These are phyloP conservation scores for Eucalyptus erythrocorys DNA, from an alignment of 345 rosid species.

Conservation along the genomic window DNA sequence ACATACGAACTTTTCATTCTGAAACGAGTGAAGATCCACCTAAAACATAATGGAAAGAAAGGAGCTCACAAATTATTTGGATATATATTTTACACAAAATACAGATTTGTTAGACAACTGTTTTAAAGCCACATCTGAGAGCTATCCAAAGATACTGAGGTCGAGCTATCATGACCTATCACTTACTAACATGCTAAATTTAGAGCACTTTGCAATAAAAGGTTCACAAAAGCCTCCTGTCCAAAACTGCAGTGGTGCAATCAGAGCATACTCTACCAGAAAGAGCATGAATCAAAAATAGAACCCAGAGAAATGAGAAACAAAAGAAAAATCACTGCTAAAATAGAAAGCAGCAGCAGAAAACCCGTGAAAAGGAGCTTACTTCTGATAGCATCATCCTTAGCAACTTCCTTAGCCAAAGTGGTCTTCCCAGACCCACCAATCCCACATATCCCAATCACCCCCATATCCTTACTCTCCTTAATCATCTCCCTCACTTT, in stretches of 20 bases:
- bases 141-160: neutral
- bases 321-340: neutral
- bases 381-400: conserved; percentile 56
- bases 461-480: conserved; percentile 9
- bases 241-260: neutral
- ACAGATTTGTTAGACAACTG: neutral
- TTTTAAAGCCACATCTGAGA: neutral
- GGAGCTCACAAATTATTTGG: neutral
- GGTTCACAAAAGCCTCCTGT: neutral
- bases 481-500: conserved; percentile 72
- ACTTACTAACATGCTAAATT: neutral
- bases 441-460: conserved; percentile 66
- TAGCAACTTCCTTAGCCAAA: conserved; percentile 53
- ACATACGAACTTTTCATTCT: neutral
- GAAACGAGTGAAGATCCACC: neutral
- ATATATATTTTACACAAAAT: neutral
- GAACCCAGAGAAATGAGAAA: neutral
- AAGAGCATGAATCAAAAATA: neutral
- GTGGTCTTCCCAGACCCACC: conserved; percentile 95
- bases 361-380: conserved; percentile 1
- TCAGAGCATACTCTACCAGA: neutral
- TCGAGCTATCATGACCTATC: neutral
- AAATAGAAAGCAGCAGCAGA: neutral
- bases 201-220: neutral
- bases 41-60: neutral